Conservation (phyloP, 2,329 filamentous ascomycete species). For the Colletotrichum siamense region DNA sequence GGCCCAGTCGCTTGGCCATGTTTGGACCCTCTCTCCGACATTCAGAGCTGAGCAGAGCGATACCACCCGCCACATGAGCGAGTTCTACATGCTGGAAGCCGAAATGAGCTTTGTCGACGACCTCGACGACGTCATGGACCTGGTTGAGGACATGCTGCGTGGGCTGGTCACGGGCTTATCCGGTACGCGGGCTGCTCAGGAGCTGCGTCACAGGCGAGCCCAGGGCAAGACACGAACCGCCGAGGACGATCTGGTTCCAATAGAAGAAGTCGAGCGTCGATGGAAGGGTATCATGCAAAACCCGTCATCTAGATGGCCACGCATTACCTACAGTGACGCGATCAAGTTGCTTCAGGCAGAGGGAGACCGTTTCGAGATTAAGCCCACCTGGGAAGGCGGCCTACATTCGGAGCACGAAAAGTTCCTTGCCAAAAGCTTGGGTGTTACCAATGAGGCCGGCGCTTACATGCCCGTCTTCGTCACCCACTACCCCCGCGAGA, state of each 20-base stretch:
- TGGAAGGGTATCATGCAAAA: slow-evolving; percentile 72
- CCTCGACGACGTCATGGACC: slow-evolving; percentile 74
- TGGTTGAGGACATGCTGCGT: slow-evolving; percentile 81
- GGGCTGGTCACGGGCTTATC: slow-evolving; percentile 47
- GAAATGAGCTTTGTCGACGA: slow-evolving; percentile 81
- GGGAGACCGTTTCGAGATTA: slow-evolving; percentile 67
- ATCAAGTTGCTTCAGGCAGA: slow-evolving; percentile 71
- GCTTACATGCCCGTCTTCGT: slow-evolving; percentile 79
- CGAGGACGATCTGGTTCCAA: slow-evolving; percentile 45
- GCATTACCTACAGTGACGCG: slow-evolving; percentile 83
- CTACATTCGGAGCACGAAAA: slow-evolving; percentile 93
- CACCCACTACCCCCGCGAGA: slow-evolving; percentile 85
- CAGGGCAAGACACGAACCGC: slow-evolving; percentile 23
- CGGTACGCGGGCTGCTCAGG: slow-evolving; percentile 46
- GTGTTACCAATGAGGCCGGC: slow-evolving; percentile 50
- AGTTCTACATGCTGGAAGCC: slow-evolving; percentile 98
- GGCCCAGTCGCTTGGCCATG: slow-evolving; percentile 84
- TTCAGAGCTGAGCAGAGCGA: slow-evolving; percentile 95
- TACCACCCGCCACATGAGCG: slow-evolving; percentile 90
- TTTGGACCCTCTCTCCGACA: slow-evolving; percentile 93
- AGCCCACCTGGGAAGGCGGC: slow-evolving; percentile 73
- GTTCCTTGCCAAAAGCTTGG: slow-evolving; percentile 75
- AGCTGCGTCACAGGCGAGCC: slow-evolving; percentile 39
- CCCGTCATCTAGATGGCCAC: slow-evolving; percentile 66
- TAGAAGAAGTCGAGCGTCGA: slow-evolving; percentile 64